These are phyloP conservation scores for Neurospora sp. DNA, from an alignment of 495 filamentous ascomycete genomes.

Conservation along the genomic window DNA sequence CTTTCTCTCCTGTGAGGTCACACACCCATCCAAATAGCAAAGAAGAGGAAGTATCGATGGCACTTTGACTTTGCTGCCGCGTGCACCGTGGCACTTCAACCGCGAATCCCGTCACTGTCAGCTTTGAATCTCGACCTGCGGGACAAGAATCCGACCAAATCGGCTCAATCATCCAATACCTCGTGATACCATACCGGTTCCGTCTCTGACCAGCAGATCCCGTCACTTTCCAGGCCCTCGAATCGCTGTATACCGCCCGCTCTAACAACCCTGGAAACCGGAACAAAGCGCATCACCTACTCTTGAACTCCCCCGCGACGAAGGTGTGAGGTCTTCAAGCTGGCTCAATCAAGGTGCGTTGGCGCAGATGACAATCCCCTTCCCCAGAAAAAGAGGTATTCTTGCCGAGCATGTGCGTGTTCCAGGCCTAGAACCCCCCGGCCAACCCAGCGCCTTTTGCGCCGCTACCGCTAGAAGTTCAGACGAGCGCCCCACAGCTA, in stretches of 20 bases:
- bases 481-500: slow-evolving; percentile 3
- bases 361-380: background rate
- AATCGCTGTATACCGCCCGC: background rate
- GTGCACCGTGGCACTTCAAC: background rate
- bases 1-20: background rate
- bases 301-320: background rate
- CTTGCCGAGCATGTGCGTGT: background rate
- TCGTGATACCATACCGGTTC: background rate
- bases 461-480: background rate
- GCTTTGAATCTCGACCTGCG: background rate
- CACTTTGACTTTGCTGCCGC: background rate
- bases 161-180: background rate
- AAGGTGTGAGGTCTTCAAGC: background rate
- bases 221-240: background rate
- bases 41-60: background rate
- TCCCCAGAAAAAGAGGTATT: background rate
- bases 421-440: background rate
- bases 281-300: background rate
- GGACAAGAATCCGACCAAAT: background rate
- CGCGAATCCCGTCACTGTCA: background rate
- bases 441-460: background rate
- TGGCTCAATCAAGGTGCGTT: background rate
- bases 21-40: background rate
- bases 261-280: background rate
- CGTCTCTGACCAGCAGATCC: background rate